These are phyloP conservation scores for Emmonsia crescens DNA, from an alignment of 2,329 filamentous ascomycete species.

Conservation along the genomic window DNA sequence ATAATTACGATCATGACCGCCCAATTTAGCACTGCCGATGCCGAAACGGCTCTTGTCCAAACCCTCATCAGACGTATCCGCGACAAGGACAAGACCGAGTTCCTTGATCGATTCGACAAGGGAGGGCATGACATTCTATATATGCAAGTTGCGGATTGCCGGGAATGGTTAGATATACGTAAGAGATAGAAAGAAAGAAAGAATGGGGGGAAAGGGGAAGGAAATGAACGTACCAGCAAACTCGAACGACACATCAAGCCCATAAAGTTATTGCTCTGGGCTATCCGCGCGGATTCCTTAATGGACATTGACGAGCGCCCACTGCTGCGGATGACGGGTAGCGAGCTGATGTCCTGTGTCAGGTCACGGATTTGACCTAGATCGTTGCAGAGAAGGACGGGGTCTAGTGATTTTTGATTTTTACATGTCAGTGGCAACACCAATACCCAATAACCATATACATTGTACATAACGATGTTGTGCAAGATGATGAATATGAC, in stretches of 20 bases:
- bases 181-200: not conserved
- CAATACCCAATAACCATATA: not conserved
- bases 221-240: constrained; percentile 62
- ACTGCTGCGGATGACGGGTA: constrained; percentile 44
- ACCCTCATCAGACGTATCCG: constrained; percentile 62
- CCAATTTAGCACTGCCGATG: constrained; percentile 6
- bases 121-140: constrained; percentile 80
- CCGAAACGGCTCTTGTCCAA: constrained; percentile 18
- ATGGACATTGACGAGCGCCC: constrained; percentile 71
- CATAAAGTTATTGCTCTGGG: constrained; percentile 97
- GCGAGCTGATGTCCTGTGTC: constrained; percentile 25
- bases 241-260: constrained; percentile 82
- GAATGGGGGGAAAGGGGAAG: not conserved
- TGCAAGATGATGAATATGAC: constrained; percentile 20
- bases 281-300: constrained; percentile 88
- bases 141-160: not conserved
- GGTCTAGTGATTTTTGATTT: constrained; percentile 43
- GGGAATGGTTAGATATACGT: constrained; percentile 7
- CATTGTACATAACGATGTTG: not conserved
- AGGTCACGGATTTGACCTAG: constrained; percentile 49
- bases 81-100: constrained; percentile 81
- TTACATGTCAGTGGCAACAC: not conserved
- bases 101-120: constrained; percentile 90
- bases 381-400: constrained; percentile 90
- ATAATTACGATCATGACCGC: not conserved